Conservation (phyloP, 257 asterid species). For the Perilla frutescens region DNA sequence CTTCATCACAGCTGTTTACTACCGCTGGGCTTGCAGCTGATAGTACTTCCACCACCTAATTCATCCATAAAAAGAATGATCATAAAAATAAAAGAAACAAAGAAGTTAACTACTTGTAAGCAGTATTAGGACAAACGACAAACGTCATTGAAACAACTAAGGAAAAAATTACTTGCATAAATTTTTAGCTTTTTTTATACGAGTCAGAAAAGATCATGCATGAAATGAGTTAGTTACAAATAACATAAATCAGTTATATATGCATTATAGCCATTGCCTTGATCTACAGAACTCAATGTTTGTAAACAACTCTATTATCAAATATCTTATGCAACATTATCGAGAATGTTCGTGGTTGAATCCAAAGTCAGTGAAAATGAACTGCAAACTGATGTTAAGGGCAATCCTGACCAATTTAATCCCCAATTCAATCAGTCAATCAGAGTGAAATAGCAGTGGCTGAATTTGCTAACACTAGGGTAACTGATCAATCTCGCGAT, state of each 20-base stretch:
- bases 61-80: slow-evolving; percentile 28
- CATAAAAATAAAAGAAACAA: background rate
- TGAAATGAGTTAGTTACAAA: background rate
- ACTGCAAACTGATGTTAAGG: slow-evolving; percentile 3
- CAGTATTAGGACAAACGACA: background rate
- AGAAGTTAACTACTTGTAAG: background rate
- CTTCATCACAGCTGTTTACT: slow-evolving; percentile 79
- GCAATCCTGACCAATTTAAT: background rate
- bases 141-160: background rate
- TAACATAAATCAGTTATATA: background rate
- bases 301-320: slow-evolving; percentile 9
- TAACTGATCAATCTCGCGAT: background rate
- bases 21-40: slow-evolving; percentile 64
- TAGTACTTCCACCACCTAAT: slow-evolving; percentile 76
- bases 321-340: background rate
- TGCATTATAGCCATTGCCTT: too few species aligned
- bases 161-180: background rate
- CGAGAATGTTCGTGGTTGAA: background rate
- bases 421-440: background rate
- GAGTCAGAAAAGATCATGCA: background rate
- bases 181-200: background rate
- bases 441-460: background rate
- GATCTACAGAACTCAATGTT: background rate
- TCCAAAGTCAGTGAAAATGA: slow-evolving; percentile 5
- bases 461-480: background rate